phyloP scores from a whole-genome alignment of 805 yeast species.

The Millerozyma miso region DNA sequence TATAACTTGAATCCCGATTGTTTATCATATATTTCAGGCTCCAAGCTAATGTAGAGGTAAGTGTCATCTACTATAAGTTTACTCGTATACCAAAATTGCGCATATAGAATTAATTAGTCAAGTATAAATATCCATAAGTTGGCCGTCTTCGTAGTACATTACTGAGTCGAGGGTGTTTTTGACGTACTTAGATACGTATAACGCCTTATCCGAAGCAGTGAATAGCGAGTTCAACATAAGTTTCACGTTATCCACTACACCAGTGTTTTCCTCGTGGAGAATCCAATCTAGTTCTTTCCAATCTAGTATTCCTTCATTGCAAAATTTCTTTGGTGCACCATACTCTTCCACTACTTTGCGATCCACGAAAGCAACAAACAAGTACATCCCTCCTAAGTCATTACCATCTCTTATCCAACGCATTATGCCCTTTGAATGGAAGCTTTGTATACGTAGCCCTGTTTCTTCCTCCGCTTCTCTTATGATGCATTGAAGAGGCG shows the following conservation, averaged over 20 bases:
- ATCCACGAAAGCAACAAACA: constrained; percentile 35
- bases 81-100: neutral
- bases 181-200: constrained; percentile 24
- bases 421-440: constrained; percentile 29
- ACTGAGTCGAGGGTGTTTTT: constrained; percentile 7
- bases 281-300: constrained; percentile 39
- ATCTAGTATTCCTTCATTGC: constrained; percentile 41
- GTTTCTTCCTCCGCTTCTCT: constrained; percentile 42
- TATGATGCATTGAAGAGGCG: constrained; percentile 36
- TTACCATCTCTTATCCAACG: constrained; percentile 26
- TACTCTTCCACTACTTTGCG: constrained; percentile 19
- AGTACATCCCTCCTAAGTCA: constrained; percentile 33
- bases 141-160: neutral
- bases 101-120: neutral
- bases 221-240: constrained; percentile 21
- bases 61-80: neutral
- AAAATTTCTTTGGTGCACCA: constrained; percentile 23
- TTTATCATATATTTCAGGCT: neutral
- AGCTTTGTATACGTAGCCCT: constrained; percentile 27
- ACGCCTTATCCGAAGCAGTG: constrained; percentile 16
- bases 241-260: constrained; percentile 38
- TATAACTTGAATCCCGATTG: too few relatives aligned
- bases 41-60: neutral
- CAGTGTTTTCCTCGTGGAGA: constrained; percentile 29
- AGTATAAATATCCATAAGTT: neutral